These are phyloP conservation scores for Pichia phayaonensis DNA, from an alignment of 805 yeast species.

Conservation along the genomic window DNA sequence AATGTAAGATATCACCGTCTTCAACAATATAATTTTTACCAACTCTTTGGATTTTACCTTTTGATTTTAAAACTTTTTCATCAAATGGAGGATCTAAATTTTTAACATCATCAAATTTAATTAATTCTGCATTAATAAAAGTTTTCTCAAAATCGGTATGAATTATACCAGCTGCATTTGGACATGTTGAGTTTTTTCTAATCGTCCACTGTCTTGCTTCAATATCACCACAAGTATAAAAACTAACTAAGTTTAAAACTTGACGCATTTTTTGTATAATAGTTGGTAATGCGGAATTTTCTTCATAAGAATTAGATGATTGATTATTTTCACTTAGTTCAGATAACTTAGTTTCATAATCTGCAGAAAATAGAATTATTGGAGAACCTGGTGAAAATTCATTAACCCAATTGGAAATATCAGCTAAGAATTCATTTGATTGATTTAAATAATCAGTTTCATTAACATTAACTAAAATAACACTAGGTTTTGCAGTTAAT, in stretches of 20 bases:
- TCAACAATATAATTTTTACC: constrained; percentile 94
- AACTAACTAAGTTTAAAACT: constrained; percentile 79
- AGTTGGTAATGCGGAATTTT: constrained; percentile 76
- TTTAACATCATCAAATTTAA: constrained; percentile 72
- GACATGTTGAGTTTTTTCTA: constrained; percentile 85
- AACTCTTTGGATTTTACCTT: constrained; percentile 83
- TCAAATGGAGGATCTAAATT: constrained; percentile 56
- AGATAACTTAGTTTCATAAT: constrained; percentile 20
- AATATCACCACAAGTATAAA: constrained; percentile 92
- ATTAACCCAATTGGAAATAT: constrained; percentile 88
- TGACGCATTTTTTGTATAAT: constrained; percentile 83
- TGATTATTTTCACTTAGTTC: constrained; percentile 11
- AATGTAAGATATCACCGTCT: constrained; percentile 87
- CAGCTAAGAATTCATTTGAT: constrained; percentile 77
- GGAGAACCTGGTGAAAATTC: constrained; percentile 70
- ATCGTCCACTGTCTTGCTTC: constrained; percentile 99
- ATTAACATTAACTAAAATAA: constrained; percentile 83
- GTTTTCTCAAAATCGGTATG: constrained; percentile 94
- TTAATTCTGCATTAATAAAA: constrained; percentile 88
- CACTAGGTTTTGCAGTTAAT: constrained; percentile 92
- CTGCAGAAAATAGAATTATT: constrained; percentile 28
- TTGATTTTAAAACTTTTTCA: constrained; percentile 74
- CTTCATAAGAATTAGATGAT: constrained; percentile 26
- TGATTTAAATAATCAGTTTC: constrained; percentile 83
- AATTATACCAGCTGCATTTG: constrained; percentile 98